Percentiles rank a stretch among this genome's conserved stretches.
phyloP scores from a whole-genome alignment of 352 stramenopile species.

The Globisporangium cystogenes region DNA sequence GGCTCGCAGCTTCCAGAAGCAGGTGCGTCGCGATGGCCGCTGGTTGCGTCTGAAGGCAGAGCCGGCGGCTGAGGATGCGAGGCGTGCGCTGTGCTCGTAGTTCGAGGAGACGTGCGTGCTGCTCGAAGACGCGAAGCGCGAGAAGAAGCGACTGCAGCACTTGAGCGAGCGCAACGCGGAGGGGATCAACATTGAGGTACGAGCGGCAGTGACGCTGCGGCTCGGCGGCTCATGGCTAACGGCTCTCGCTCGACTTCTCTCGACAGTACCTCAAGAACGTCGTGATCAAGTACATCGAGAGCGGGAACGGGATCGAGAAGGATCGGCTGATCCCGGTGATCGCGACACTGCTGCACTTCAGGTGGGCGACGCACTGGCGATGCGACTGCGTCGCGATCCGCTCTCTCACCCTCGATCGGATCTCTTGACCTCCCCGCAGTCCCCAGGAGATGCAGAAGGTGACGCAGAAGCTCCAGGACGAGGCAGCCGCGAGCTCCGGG shows the following conservation, averaged over 20 bases:
- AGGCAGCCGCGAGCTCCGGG: slow-evolving; percentile 26
- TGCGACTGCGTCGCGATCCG: no score
- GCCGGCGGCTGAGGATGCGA: not conserved
- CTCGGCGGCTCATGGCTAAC: no score
- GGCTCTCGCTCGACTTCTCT: no score
- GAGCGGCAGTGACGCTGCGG: no score
- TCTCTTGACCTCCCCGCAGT: slow-evolving; percentile 13
- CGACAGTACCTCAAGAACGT: slow-evolving; percentile 81
- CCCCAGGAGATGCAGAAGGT: slow-evolving; percentile 62
- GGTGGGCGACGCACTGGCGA: slow-evolving; percentile 6
- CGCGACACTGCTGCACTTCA: slow-evolving; percentile 65
- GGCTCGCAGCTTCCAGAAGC: slow-evolving; percentile 39
- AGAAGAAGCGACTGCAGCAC: slow-evolving; percentile 55
- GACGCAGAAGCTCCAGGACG: slow-evolving; percentile 28
- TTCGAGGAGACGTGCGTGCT: slow-evolving; percentile 50
- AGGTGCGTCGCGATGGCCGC: slow-evolving; percentile 7
- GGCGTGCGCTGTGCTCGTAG: slow-evolving; percentile 10
- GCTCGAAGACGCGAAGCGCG: slow-evolving; percentile 42
- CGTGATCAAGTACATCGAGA: slow-evolving; percentile 82
- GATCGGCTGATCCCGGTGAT: slow-evolving; percentile 79
- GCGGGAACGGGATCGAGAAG: slow-evolving; percentile 65
- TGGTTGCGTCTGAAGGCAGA: not conserved
- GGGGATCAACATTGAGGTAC: slow-evolving; percentile 49
- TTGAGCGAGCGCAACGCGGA: slow-evolving; percentile 30
- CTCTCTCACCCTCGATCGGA: not conserved